Evolutionary conservation across 768 basidiomycete species (phyloP), one percentile per base, ranked within the genome.

Genomic region (Cubamyces sp.): DNA sequence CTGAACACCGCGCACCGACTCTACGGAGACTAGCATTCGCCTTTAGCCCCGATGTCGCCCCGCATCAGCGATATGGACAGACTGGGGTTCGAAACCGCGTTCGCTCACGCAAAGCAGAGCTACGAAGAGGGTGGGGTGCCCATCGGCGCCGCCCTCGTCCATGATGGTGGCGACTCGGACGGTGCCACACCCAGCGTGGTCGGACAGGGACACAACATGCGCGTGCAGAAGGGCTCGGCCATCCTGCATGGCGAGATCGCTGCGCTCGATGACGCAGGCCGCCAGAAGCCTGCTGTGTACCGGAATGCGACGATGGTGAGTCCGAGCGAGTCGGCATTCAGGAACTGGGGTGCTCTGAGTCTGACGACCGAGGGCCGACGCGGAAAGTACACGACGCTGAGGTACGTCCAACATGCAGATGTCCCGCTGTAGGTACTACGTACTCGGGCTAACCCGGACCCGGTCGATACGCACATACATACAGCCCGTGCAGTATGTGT

Each of bases 401-500:
- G 77, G 76, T 74, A 45, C 12, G 66, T 40, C 39, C 1, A 19
- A 18, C 42, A 26, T 40, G 15, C 18, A 53, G 25, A 16, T 6
- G 16, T 25, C 16, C 43, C 19, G 48, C 47, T 7, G 23, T n/a
- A 7, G 18, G n/a, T n/a, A 26, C 34, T 11, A 34, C 6, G 34
- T 34, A 18, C 39, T 14, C 21, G 49, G 43, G 30, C 39, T 62
- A 63, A 30, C 67, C 23, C 18, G 6, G 19, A 26, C 48, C 57
- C 47, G 37, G 65, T 67, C 63, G 58, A 50, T 11, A 68, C 62
- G 11, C 64, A 67, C 25, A 84, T 8, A 68, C 62, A 12, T 64
- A 67, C 25, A 84, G 83, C 46, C 88, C 87, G 2, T 88, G 87
- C 67, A 79, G 75, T 54, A 87, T 88, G 87, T 88, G 87, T 67